Evolutionary conservation across 2,329 filamentous ascomycete genomes (phyloP).

Genomic region (Neonectria coccinea): DNA sequence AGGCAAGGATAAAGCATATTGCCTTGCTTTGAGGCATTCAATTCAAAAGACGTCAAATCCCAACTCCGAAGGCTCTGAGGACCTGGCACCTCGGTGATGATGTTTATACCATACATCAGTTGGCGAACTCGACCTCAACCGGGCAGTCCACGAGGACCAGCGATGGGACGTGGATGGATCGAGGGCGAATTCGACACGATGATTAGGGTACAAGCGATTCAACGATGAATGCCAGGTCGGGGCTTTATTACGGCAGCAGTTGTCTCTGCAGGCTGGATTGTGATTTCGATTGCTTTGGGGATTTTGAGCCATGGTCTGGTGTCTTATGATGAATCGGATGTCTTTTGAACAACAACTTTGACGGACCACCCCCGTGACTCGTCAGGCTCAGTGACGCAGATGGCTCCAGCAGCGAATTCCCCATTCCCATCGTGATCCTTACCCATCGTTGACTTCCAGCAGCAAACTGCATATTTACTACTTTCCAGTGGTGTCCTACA

Average conservation of each 20-base stretch:
- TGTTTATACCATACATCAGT: slow-evolving; percentile 41
- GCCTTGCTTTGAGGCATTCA: slow-evolving; percentile 67
- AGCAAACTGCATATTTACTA: neutral
- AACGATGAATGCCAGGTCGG: slow-evolving; percentile 47
- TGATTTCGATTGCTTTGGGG: slow-evolving; percentile 47
- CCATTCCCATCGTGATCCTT: neutral
- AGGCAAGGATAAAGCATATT: slow-evolving; percentile 67
- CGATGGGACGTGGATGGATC: slow-evolving; percentile 44
- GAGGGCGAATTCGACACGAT: slow-evolving; percentile 37
- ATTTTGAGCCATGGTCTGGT: slow-evolving; percentile 47
- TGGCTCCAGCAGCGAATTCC: neutral
- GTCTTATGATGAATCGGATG: slow-evolving; percentile 48
- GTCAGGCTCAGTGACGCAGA: neutral
- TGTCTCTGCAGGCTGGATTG: slow-evolving; percentile 44
- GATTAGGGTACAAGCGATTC: slow-evolving; percentile 47
- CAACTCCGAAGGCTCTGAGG: slow-evolving; percentile 45
- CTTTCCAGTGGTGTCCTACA: neutral
- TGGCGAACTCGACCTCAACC: slow-evolving; percentile 43
- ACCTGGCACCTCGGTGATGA: slow-evolving; percentile 42
- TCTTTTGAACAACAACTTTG: slow-evolving; percentile 41
- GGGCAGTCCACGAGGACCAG: slow-evolving; percentile 44
- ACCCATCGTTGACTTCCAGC: neutral
- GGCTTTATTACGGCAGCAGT: slow-evolving; percentile 47
- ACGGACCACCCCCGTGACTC: slow-evolving; percentile 11
- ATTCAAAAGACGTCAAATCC: slow-evolving; percentile 63